Evolutionary conservation across 257 asterid species (phyloP), one percentile per base, ranked within the genome.

Genomic region (Paraleonurus japonicus): DNA sequence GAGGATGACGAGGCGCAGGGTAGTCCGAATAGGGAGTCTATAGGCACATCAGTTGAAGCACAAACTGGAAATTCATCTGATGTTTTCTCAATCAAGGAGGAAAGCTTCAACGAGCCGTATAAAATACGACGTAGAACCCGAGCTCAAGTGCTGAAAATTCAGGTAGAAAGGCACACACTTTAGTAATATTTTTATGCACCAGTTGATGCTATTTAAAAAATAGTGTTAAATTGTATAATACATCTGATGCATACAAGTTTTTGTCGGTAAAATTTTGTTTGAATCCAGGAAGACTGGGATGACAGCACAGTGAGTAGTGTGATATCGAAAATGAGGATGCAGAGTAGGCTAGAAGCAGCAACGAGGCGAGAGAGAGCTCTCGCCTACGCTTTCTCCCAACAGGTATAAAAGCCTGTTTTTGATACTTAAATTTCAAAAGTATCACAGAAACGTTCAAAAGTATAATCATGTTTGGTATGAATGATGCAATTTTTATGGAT

Each of bases 321-420:
- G 39, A 78, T 81, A 50, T 78, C 87, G 4, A 81, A 80, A 65
- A 78, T 76, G 85, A 80, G 91, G 66, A 74, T 69, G 70, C 87
- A 76, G 74, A 71, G 77, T 79, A 71, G 74, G 66, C 53, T 83
- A 1, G 91, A 86, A 61, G 91, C 91, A 19, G 89, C 91, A 28
- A 81, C 89, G 2, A 81, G 88, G 75, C 87, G 91, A 0, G 91
- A 86, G 74, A 78, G 88, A 75, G 91, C 91, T 48, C 82, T 86
- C 22, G 91, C 91, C 6, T 86, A 86, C 41, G 91, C 91, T 20
- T 86, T 84, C 76, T 81, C 91, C 53, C 91, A 86, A 65, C 87
- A 84, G 85, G 91, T 83, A 79, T 12, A 13, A 54, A 17, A 1
- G 7, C 8, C 0, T 32, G 37, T 4, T 32, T 32, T 32, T 32